Percentiles rank a stretch among this genome's conserved stretches.
Conservation (phyloP, 306 rosid species). For the Senna siamea region DNA sequence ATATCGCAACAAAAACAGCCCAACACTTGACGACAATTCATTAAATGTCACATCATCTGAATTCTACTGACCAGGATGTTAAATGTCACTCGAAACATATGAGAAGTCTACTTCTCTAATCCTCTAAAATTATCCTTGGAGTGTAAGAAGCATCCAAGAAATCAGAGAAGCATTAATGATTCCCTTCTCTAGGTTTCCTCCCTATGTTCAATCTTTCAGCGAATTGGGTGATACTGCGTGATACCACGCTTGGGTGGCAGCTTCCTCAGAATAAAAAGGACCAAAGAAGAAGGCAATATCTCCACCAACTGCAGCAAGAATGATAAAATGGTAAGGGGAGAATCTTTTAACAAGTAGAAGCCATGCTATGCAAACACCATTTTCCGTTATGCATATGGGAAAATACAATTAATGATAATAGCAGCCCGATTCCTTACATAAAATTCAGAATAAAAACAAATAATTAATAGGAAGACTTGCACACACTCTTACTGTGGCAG, state of each 20-base stretch:
- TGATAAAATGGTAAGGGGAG: slow-evolving; percentile 4
- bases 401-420: slow-evolving; percentile 12
- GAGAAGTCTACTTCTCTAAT: slow-evolving; percentile 44
- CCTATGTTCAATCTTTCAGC: slow-evolving; percentile 41
- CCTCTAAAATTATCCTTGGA: slow-evolving; percentile 39
- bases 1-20: slow-evolving; percentile 45
- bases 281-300: slow-evolving; percentile 60
- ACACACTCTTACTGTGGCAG: not conserved
- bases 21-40: slow-evolving; percentile 42
- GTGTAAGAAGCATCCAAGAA: slow-evolving; percentile 40
- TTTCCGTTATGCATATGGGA: not conserved
- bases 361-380: slow-evolving; percentile 16
- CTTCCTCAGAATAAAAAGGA: slow-evolving; percentile 64
- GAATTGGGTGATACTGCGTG: slow-evolving; percentile 64
- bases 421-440: not conserved
- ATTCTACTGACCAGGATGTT: slow-evolving; percentile 45
- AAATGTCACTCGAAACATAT: slow-evolving; percentile 42
- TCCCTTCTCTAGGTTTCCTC: slow-evolving; percentile 33
- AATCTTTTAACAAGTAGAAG: slow-evolving; percentile 7
- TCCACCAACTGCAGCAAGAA: slow-evolving; percentile 55
- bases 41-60: slow-evolving; percentile 31
- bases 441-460: too few species aligned
- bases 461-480: not conserved
- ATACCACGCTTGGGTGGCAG: slow-evolving; percentile 59
- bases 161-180: slow-evolving; percentile 38